A percentile compares a stretch with the other conserved stretches of the same genome.
Evolutionary conservation across 495 filamentous ascomycete species (phyloP).

Genomic region (Durotheca rogersii): DNA sequence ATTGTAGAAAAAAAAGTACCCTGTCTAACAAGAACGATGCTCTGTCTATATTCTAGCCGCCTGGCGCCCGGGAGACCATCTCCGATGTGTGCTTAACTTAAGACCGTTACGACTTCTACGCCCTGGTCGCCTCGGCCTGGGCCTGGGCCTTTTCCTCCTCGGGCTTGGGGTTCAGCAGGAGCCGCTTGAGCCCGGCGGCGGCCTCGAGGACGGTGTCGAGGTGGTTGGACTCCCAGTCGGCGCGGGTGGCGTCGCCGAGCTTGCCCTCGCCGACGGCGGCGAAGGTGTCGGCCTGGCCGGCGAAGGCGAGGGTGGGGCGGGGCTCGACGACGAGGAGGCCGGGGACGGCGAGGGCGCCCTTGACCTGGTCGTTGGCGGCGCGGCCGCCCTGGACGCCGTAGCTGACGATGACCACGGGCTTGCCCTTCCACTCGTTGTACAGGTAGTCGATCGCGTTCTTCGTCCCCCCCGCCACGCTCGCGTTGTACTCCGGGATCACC

Average conservation of each 20-base stretch:
- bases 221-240: constrained; percentile 35
- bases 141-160: neutral
- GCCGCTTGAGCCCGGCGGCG: constrained; percentile 36
- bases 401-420: constrained; percentile 56
- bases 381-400: constrained; percentile 56
- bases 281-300: constrained; percentile 27
- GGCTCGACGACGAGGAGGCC: constrained; percentile 37
- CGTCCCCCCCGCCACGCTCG: constrained; percentile 49
- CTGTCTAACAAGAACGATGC: no score
- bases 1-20: neutral
- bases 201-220: constrained; percentile 26
- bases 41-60: neutral
- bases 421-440: constrained; percentile 59
- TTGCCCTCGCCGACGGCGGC: constrained; percentile 33
- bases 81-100: neutral
- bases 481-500: constrained; percentile 53
- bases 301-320: constrained; percentile 35
- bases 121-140: neutral
- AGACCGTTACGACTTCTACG: neutral
- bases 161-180: constrained; percentile 24
- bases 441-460: constrained; percentile 68
- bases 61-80: neutral
- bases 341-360: constrained; percentile 29
- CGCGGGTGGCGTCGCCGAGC: constrained; percentile 27
- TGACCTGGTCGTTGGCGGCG: constrained; percentile 44